phyloP scores from a whole-genome alignment of 768 basidiomycete genomes.

The Podaxis sp. region DNA sequence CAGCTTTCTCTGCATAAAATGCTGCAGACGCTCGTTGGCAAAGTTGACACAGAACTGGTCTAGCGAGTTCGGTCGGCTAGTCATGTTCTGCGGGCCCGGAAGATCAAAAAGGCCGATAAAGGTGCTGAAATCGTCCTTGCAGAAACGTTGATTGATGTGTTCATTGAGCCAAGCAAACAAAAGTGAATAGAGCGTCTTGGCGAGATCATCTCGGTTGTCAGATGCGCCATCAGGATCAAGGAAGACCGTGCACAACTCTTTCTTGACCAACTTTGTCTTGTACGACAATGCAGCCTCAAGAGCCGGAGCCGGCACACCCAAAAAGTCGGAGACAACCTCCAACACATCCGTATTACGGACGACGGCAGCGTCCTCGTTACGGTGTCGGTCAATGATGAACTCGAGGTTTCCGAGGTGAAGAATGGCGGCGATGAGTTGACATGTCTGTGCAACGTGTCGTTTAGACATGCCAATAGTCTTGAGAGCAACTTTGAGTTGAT shows the following conservation, averaged over 20 bases:
- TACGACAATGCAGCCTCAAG: conserved; percentile 84
- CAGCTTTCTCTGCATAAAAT: conserved; percentile 73
- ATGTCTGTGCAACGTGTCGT: conserved; percentile 91
- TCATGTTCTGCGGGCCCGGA: conserved; percentile 89
- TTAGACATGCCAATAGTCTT: conserved; percentile 93
- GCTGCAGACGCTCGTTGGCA: conserved; percentile 87
- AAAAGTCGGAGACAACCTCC: conserved; percentile 84
- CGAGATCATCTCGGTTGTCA: conserved; percentile 90
- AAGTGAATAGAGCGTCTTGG: conserved; percentile 89
- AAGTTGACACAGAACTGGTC: conserved; percentile 98
- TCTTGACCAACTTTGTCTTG: conserved; percentile 89
- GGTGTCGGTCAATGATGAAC: conserved; percentile 76
- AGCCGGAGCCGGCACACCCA: conserved; percentile 70
- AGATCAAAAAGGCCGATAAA: conserved; percentile 95
- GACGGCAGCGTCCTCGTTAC: conserved; percentile 90
- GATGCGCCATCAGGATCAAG: conserved; percentile 92
- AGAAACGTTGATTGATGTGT: conserved; percentile 91
- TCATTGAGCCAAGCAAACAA: conserved; percentile 97
- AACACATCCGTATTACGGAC: conserved; percentile 83
- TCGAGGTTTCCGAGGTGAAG: conserved; percentile 95
- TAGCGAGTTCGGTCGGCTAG: conserved; percentile 83
- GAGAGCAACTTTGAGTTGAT: conserved; percentile 91
- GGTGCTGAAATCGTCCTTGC: conserved; percentile 86
- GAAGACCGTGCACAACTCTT: conserved; percentile 96
- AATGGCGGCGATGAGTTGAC: conserved; percentile 92